Conservation (phyloP, 2,329 filamentous ascomycete species). For the Paecilomyces formosus region DNA sequence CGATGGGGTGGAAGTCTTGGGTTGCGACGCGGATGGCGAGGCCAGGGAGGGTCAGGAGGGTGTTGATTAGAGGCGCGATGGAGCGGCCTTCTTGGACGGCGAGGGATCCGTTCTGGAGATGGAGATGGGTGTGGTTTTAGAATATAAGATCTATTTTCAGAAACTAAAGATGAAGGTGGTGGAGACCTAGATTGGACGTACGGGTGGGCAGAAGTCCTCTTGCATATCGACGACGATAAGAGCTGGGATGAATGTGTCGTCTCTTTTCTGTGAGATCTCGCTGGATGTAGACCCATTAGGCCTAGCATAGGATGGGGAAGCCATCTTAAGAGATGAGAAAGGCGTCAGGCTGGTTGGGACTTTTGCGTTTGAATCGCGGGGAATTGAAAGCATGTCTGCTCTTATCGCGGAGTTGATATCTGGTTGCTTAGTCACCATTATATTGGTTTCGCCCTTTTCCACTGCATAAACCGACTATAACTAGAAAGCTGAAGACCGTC, state of each 20-base stretch:
- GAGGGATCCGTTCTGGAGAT: constrained; percentile 70
- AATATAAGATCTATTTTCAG: not conserved
- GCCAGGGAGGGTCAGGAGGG: constrained; percentile 57
- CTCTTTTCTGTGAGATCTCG: not conserved
- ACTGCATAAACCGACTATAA: not conserved
- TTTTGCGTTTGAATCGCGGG: not conserved
- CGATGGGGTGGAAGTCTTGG: constrained; percentile 79
- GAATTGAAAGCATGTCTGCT: not conserved
- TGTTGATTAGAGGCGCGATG: constrained; percentile 65
- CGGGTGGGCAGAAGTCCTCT: constrained; percentile 89
- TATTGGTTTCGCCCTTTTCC: not conserved
- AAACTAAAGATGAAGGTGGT: not conserved
- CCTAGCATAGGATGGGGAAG: not conserved
- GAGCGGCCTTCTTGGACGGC: constrained; percentile 67
- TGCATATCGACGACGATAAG: constrained; percentile 79
- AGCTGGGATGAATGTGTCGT: constrained; percentile 41
- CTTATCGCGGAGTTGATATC: not conserved
- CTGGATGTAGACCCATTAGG: not conserved
- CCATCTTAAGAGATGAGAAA: not conserved
- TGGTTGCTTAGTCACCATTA: not conserved
- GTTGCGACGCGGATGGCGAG: constrained; percentile 74
- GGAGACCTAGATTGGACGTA: constrained; percentile 38
- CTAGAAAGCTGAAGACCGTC: no score
- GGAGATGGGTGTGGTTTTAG: not conserved
- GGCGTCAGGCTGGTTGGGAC: not conserved